Evolutionary conservation across 176 grass and related monocot species (phyloP), one percentile per base, ranked within the genome.

Genomic region (Cocos nucifera): DNA sequence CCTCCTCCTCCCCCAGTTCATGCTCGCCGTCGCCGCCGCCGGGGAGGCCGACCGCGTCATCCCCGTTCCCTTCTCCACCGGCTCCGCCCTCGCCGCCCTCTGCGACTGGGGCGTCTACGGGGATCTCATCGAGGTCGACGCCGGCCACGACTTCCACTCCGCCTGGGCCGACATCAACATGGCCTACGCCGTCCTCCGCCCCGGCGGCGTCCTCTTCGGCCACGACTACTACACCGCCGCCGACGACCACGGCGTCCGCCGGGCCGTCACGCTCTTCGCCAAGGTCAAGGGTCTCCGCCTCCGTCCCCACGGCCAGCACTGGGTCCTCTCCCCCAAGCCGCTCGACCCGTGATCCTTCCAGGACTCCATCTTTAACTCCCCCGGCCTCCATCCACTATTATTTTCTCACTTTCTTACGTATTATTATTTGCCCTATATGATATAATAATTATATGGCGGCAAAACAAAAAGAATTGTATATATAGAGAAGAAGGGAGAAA

Each of bases 111-210:
- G 94, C 20, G 54, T 99, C 20, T 86, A 85, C 53, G 94, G 88
- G 4, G 94, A 99, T 71, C 77, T 99, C 49, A 93, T 99, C 76
- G 94, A 93, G 82, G 94, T 99, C 70, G 94, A 99, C 85, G 94
- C 94, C 0, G 94, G 94, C 0, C 94, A 99, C 61, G 88, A 99
- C 74, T 99, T 93, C 82, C 94, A 99, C 79, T 93, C 94, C 10
- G 94, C 85, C 6, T 99, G 94, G 94, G 82, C 88, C 10, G 94
- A 99, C 88, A 89, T 99, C 68, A 99, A 99, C 63, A 72, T 83
- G 3, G 88, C 94, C 0, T 99, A 86, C 77, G 85, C 94, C 29
- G 77, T 99, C 63, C 88, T 99, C 67, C 82, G 88, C 4, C 94
- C 88, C 4, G 88, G 94, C 39, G 94, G 94, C 64, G 85, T 99